A percentile compares a stretch with the other conserved stretches of the same genome.
phyloP scores from a whole-genome alignment of 164 flowering plant species.

The Magnolia changhungtana region DNA sequence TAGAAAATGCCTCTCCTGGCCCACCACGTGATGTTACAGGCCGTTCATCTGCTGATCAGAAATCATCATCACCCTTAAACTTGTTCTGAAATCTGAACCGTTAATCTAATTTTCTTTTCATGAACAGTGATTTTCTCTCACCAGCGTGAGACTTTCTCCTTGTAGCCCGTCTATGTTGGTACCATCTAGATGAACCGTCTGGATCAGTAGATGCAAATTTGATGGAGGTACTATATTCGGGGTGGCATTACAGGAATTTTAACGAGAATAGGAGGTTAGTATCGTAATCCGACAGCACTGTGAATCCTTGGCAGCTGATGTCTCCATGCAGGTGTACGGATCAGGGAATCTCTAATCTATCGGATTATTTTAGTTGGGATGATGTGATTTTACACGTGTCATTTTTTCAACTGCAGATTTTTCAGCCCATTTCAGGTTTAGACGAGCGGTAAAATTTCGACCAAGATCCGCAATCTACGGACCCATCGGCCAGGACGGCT shows the following conservation, averaged over 20 bases:
- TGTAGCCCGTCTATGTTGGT: not conserved
- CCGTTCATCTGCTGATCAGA: not conserved
- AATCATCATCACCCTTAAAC: too few relatives aligned
- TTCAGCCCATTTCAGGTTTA: not conserved
- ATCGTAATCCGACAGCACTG: not conserved
- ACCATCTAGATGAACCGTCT: not conserved
- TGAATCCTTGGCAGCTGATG: slow-evolving; percentile 15
- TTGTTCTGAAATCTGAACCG: not conserved
- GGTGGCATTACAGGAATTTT: slow-evolving; percentile 10
- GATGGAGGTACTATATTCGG: not conserved
- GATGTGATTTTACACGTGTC: not conserved
- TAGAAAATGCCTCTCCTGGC: not conserved
- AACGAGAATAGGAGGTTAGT: not conserved
- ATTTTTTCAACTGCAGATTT: not conserved
- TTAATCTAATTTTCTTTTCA: not conserved
- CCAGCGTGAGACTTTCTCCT: not conserved
- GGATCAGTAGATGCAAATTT: not conserved
- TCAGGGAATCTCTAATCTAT: slow-evolving; percentile 8
- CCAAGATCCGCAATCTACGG: not conserved
- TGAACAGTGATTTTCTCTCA: not conserved
- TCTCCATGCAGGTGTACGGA: slow-evolving; percentile 27
- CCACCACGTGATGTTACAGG: not conserved
- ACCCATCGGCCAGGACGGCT: too few relatives aligned
- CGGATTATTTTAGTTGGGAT: not conserved
- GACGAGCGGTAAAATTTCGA: not conserved